A percentile compares a stretch with the other conserved stretches of the same genome.
phyloP scores from a whole-genome alignment of 768 basidiomycete species.

The Collybia nuda region DNA sequence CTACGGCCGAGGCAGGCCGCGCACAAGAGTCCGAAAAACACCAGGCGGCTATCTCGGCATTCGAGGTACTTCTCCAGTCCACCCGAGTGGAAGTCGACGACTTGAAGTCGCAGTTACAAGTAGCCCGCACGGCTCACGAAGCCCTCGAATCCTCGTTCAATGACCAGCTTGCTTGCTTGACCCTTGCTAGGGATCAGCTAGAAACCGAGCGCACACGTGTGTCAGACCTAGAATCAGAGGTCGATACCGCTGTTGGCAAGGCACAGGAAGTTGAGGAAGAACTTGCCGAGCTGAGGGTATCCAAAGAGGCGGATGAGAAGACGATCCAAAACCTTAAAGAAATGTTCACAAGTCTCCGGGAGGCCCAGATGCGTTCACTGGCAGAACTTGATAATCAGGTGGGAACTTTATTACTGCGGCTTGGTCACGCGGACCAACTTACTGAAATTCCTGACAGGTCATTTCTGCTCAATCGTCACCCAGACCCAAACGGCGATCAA shows the following conservation, averaged over 20 bases:
- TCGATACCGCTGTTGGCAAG: conserved; percentile 14
- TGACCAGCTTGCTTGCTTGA: conserved; percentile 12
- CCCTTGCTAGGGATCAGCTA: conserved; percentile 11
- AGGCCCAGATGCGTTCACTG: conserved; percentile 32
- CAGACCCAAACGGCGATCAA: conserved; percentile 19
- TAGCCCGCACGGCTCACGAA: not conserved
- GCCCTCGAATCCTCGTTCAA: conserved; percentile 12
- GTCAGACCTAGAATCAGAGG: conserved; percentile 16
- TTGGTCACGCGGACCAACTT: not conserved
- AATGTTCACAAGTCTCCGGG: conserved; percentile 26
- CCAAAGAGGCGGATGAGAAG: conserved; percentile 32
- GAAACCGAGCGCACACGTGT: conserved; percentile 14
- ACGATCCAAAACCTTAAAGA: conserved; percentile 33
- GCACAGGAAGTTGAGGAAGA: conserved; percentile 30
- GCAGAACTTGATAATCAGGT: conserved; percentile 37
- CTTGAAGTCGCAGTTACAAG: not conserved
- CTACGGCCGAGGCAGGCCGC: conserved; percentile 7
- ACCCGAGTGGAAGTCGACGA: conserved; percentile 1
- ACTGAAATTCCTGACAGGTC: conserved; percentile 16
- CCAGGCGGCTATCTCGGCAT: conserved; percentile 7
- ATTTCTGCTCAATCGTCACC: conserved; percentile 26
- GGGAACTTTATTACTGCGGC: conserved; percentile 11
- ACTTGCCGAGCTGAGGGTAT: conserved; percentile 24
- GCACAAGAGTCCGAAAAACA: conserved; percentile 11
- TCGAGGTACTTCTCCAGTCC: conserved; percentile 5